Conservation (phyloP, 2,329 filamentous ascomycete genomes). For the Monosporascus sp. region DNA sequence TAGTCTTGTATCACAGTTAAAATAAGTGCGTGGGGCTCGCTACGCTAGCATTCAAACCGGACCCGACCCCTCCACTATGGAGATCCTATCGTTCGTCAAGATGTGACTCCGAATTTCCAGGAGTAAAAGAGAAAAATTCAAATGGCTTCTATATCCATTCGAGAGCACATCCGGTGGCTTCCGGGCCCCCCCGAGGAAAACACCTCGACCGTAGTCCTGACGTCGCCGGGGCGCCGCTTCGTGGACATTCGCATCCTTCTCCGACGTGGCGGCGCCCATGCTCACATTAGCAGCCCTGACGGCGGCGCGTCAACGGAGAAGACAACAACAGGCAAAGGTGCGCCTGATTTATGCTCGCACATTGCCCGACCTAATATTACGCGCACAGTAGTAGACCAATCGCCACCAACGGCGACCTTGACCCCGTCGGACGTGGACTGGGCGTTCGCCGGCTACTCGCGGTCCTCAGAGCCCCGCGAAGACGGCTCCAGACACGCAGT, state of each 20-base stretch:
- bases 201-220: constrained; percentile 61
- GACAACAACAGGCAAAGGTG: not conserved
- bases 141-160: constrained; percentile 43
- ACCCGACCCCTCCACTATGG: not conserved
- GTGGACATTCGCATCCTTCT: constrained; percentile 55
- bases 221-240: constrained; percentile 51
- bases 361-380: not conserved
- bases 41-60: no score
- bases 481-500: constrained; percentile 30
- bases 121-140: not conserved
- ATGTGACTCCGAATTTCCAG: not conserved
- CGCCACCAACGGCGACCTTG: not conserved
- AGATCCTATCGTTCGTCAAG: not conserved
- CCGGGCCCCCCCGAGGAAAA: constrained; percentile 49
- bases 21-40: no score
- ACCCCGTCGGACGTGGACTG: constrained; percentile 47
- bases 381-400: no score
- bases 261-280: constrained; percentile 2
- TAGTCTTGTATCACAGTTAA: no score
- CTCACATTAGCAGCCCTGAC: not conserved
- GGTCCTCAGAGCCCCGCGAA: constrained; percentile 22
- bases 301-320: not conserved
- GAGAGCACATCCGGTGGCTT: constrained; percentile 56
- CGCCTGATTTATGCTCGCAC: no score
- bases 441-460: constrained; percentile 57